Base-by-base conservation (phyloP, 2,329 filamentous ascomycete genomes). In the Meredithiella fracta region DNA sequence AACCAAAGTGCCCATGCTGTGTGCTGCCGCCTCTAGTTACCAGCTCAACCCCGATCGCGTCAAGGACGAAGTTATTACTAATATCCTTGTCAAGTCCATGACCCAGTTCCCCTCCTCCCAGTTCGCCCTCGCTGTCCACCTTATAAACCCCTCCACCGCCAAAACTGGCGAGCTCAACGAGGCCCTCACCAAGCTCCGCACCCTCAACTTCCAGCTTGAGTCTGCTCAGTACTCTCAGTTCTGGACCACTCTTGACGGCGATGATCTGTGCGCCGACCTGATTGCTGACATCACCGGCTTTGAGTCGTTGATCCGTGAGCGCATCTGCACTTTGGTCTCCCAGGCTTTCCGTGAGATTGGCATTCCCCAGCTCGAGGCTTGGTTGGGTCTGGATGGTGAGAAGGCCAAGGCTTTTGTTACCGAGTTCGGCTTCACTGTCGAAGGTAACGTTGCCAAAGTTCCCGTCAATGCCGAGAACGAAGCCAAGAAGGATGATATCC, bases 21-120 rank as follows among this genome's bases (percentile, higher is more conserved):
- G 47, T 53, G 50, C 34, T 17, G 31, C 31, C 44, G 25, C 42
- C 20, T 26, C 60, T 64, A 98, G 92, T 62, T 98, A 98, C 79
- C 94, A 98, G 75, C 95, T 98, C 75, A 98, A 98, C 80, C 92
- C 92, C 54, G 90, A 97, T 76, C 87, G 95, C 64, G 83, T 90
- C 67, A 91, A 92, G 75, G 86, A 95, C 67, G 92, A 98, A 72
- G 88, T 91, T 67, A 89, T 92, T 71, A 97, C 92, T 77, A 97
- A 97, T 79, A 86, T 97, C 73, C 88, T 98, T 69, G 90, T 94
- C 76, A 98, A 97, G 78, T 80, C 90, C 63, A 83, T 98, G 68
- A 95, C 91, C 63, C 86, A 95, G 73, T 98, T 98, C 77, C 92
- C 92, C 61, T 90, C 86, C 20, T 82, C 92, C 47, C 90, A 97